A percentile compares a stretch with the other conserved stretches of the same genome.
These are phyloP conservation scores for Dryadomyces quercivorus DNA, from an alignment of 2,329 filamentous ascomycete species.

Conservation along the genomic window DNA sequence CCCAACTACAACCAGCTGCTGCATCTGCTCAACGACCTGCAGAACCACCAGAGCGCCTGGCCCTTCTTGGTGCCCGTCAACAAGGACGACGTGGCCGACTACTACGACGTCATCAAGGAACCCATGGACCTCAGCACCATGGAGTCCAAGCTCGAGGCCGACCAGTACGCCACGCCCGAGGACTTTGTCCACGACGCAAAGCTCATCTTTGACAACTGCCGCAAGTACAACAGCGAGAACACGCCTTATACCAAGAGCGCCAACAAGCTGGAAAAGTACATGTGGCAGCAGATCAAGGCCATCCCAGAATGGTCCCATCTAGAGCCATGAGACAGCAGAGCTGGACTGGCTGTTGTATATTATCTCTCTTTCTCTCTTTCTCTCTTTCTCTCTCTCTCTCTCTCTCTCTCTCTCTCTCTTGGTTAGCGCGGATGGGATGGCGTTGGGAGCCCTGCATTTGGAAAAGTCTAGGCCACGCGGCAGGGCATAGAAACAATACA, in stretches of 20 bases:
- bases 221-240: slow-evolving; percentile 90
- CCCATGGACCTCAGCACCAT: slow-evolving; percentile 96
- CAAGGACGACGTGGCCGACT: slow-evolving; percentile 92
- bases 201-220: slow-evolving; percentile 88
- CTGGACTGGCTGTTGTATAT: background rate
- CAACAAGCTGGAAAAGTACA: slow-evolving; percentile 83
- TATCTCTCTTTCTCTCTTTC: background rate
- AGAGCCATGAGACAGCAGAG: background rate
- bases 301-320: slow-evolving; percentile 83
- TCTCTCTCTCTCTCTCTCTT: background rate
- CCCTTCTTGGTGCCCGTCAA: slow-evolving; percentile 91
- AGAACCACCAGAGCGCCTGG: slow-evolving; percentile 89
- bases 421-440: background rate
- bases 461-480: too few relatives aligned
- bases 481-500: background rate
- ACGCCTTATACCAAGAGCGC: slow-evolving; percentile 93
- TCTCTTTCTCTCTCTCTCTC: background rate
- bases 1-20: slow-evolving; percentile 93
- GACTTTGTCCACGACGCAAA: slow-evolving; percentile 85
- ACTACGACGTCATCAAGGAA: slow-evolving; percentile 96
- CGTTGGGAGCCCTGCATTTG: too few relatives aligned
- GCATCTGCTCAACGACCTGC: slow-evolving; percentile 85
- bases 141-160: slow-evolving; percentile 89
- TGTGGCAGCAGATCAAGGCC: slow-evolving; percentile 86
- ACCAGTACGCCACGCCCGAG: slow-evolving; percentile 81